Evolutionary conservation across 768 basidiomycete genomes (phyloP), one percentile per base, ranked within the genome.

Genomic region (Pholiota conissans): DNA sequence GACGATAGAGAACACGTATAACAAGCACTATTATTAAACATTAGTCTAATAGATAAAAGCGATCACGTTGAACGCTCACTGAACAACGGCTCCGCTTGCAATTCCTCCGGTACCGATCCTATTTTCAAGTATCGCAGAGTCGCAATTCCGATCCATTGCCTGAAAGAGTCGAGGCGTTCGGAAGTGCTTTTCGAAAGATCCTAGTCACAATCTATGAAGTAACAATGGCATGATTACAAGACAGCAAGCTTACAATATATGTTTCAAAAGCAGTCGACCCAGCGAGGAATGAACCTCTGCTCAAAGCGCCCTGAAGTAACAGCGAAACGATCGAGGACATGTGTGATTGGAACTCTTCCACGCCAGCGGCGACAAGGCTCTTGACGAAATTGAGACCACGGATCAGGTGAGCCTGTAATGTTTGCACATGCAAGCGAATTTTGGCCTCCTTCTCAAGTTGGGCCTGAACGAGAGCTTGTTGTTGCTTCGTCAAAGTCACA

Each of bases 401-500:
- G 5, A 79, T 69, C 18, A 97, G 71, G 4, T 73, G 74, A 0
- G 73, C 69, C 61, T 89, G 84, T 16, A 91, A 71, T 0, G 58
- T 64, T 4, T 69, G 67, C 1, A 98, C 89, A 18, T 74, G 78
- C 47, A 75, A 71, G 7, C 96, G 85, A 7, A 92, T 79, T 8
- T 76, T 78, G 0, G 83, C 73, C 67, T 99, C 97, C 61, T 91
- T 91, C 29, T 84, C 82, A 5, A 96, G 77, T 69, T 98, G 96
- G 3, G 85, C 85, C 49, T 89, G 81, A 11, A 98, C 83, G n/a
- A 93, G 80, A 0, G 85, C 87, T 59, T 90, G 86, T 57, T 97
- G 93, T 57, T 90, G 87, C 68, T 94, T 98, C 1, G 91, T 91
- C 16, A 98, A 71, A 1, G 76, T 76, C 5, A 73, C 74, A 1